phyloP scores from a whole-genome alignment of 371 early-diverging fungal species.

The Mucor sp. region DNA sequence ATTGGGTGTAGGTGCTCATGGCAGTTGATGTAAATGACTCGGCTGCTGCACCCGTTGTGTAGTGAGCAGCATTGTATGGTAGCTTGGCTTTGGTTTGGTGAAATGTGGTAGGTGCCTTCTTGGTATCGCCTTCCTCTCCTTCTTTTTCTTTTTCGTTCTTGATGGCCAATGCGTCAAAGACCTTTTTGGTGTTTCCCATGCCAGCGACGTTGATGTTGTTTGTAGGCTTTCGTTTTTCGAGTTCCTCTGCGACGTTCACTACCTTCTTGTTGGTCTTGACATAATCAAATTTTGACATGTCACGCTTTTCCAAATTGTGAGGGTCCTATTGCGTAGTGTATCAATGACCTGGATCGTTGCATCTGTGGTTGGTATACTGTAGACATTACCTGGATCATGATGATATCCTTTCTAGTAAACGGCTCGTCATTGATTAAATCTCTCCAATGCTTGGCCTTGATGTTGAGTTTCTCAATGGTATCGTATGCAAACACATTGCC shows the following conservation, averaged over 20 bases:
- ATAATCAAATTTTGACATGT: slow-evolving; percentile 76
- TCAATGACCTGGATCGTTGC: too few species aligned
- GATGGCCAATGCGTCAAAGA: slow-evolving; percentile 54
- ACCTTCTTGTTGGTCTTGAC: slow-evolving; percentile 69
- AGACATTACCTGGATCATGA: slow-evolving; percentile 75
- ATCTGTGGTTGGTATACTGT: too few species aligned
- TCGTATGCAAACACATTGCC: slow-evolving; percentile 92
- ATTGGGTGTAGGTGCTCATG: slow-evolving; percentile 70
- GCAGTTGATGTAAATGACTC: slow-evolving; percentile 90
- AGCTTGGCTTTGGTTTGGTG: slow-evolving; percentile 47
- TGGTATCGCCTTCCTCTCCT: slow-evolving; percentile 25
- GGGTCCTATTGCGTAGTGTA: slow-evolving; percentile 66
- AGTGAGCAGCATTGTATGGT: slow-evolving; percentile 81
- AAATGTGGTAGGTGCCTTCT: slow-evolving; percentile 35
- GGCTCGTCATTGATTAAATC: slow-evolving; percentile 89
- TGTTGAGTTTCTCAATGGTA: slow-evolving; percentile 85
- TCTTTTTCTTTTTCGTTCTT: slow-evolving; percentile 40
- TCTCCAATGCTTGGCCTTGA: slow-evolving; percentile 80
- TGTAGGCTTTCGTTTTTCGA: slow-evolving; percentile 48
- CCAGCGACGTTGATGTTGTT: slow-evolving; percentile 73
- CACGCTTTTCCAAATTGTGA: slow-evolving; percentile 70
- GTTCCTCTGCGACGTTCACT: slow-evolving; percentile 52
- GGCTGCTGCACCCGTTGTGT: slow-evolving; percentile 80
- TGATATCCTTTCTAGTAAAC: slow-evolving; percentile 86
- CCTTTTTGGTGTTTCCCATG: slow-evolving; percentile 57